phyloP scores from a whole-genome alignment of 2,329 filamentous ascomycete genomes.

The Macrophomina phaseolina region DNA sequence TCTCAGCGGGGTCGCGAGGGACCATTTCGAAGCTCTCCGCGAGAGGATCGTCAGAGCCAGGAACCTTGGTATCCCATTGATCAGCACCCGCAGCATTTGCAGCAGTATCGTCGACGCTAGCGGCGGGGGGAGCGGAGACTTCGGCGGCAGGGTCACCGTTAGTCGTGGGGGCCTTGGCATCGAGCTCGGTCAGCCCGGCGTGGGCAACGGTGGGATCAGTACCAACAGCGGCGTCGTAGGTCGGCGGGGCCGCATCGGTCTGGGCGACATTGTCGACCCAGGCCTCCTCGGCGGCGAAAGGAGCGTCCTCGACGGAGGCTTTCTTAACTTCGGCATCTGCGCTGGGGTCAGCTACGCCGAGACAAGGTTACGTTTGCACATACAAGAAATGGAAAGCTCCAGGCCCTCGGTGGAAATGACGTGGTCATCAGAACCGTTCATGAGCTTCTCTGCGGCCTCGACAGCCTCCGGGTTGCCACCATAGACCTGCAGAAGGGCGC shows the following conservation, averaged over 20 bases:
- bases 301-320: constrained; percentile 51
- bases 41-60: constrained; percentile 55
- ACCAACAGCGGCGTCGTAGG: constrained; percentile 45
- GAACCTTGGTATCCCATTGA: constrained; percentile 67
- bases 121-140: constrained; percentile 41
- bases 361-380: constrained; percentile 41
- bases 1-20: constrained; percentile 74
- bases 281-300: constrained; percentile 61
- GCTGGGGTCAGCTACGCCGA: constrained; percentile 26
- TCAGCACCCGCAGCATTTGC: constrained; percentile 65
- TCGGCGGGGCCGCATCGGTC: constrained; percentile 46
- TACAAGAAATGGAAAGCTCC: constrained; percentile 73
- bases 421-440: constrained; percentile 71
- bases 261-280: constrained; percentile 56
- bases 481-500: constrained; percentile 78
- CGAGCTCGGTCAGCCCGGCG: constrained; percentile 71
- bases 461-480: constrained; percentile 78
- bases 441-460: constrained; percentile 75
- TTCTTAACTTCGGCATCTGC: constrained; percentile 66
- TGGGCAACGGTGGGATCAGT: constrained; percentile 72
- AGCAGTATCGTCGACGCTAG: constrained; percentile 47
- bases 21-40: constrained; percentile 78
- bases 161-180: constrained; percentile 42
- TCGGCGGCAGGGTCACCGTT: constrained; percentile 40
- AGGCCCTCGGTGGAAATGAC: constrained; percentile 70